Evolutionary conservation across 2,329 filamentous ascomycete species (phyloP), one percentile per base, ranked within the genome.

Genomic region (Trichoderma lentiforme): DNA sequence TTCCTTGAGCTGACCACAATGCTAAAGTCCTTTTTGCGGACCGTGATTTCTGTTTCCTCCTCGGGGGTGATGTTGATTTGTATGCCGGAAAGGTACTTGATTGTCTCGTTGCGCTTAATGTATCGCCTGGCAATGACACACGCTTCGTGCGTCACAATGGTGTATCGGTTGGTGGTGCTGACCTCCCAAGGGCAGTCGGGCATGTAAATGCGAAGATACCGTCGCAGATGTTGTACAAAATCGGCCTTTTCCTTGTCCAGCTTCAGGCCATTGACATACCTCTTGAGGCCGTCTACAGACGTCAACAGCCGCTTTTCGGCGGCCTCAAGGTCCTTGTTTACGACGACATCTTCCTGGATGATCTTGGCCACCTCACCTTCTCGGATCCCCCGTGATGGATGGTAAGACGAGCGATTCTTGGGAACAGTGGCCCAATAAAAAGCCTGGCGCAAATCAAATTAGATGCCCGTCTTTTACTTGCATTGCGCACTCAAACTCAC

Each of bases 341-440:
- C 84, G 73, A 97, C 89, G 15, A 97, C 87, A 77, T 93, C 84
- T 6, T 84, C 83, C 76, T 90, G 89, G 8, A 91, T 84, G 70
- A 91, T 88, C 74, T 88, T 86, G 61, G 86, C 81, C 47, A 92
- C 87, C 58, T 89, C 88, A 70, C 88, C 86, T 76, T 90, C 87
- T 69, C 88, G 89, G 65, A 98, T 86, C 53, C 93, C 93, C 74
- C 96, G 91, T 7, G 92, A 94, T 1, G 94, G 88, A 77, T 93
- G 92, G 81, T 97, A 98, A 70, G 93, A 93, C 71, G 90, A 90
- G 73, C 93, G 91, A 78, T 98, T 97, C 83, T 99, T 99, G 75
- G 95, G 95, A 72, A 98, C 97, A 4, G 89, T 93, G 6, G 95
- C 95, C 95, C 96, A 98, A 85, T 96, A 99, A 82, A 93, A 98